Percentiles rank a stretch among this genome's conserved stretches.
These are phyloP conservation scores for Aegilops sharonensis DNA, from an alignment of 176 grass and related monocot species.

Conservation along the genomic window DNA sequence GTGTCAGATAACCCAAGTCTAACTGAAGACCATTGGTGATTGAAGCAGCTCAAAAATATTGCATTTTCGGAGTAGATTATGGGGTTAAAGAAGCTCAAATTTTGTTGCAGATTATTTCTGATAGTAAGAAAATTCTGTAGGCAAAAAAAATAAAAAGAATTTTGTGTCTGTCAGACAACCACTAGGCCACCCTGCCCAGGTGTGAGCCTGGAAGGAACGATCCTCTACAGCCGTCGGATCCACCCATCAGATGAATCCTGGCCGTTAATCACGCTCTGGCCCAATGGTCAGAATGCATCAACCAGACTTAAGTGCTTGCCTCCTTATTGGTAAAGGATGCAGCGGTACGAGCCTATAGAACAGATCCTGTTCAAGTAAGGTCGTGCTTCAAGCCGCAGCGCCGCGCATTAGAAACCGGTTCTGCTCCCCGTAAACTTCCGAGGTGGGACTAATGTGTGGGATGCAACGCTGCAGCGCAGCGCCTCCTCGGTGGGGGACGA, in stretches of 20 bases:
- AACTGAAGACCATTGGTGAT: too few relatives aligned
- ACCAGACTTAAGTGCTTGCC: neutral
- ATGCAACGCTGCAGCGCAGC: neutral
- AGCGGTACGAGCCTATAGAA: neutral
- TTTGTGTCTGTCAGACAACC: too few relatives aligned
- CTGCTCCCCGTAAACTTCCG: neutral
- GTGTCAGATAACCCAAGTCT: too few relatives aligned
- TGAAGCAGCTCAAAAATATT: too few relatives aligned
- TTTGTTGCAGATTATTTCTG: too few relatives aligned
- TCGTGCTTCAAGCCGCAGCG: fast-evolving
- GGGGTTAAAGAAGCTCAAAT: too few relatives aligned
- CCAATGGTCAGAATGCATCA: neutral
- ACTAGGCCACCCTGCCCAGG: too few relatives aligned
- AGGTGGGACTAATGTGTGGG: neutral
- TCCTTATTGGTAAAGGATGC: neutral
- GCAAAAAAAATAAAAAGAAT: too few relatives aligned
- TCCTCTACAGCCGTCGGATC: neutral
- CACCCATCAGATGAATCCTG: neutral
- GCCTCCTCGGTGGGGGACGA: neutral
- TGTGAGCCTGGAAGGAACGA: neutral
- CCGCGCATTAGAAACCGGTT: neutral
- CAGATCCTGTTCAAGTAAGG: neutral
- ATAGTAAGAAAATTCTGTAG: too few relatives aligned
- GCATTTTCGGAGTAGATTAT: too few relatives aligned
- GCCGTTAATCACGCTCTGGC: neutral